phyloP scores from a whole-genome alignment of 495 filamentous ascomycete species.

The Xeromyces bisporus region DNA sequence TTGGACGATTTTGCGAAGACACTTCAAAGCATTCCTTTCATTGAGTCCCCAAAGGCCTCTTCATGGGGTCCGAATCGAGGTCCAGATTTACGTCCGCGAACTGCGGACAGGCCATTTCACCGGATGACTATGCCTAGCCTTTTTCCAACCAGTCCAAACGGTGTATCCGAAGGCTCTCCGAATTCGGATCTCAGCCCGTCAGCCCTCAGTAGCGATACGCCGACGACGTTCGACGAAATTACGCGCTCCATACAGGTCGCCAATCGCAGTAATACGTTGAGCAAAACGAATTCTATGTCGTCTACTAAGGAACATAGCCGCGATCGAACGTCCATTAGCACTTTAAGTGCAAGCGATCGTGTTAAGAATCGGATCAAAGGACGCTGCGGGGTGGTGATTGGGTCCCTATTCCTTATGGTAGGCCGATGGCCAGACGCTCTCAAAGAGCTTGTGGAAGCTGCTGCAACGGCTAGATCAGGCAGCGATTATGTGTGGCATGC shows the following conservation, averaged over 20 bases:
- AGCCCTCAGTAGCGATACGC: slow-evolving; percentile 35
- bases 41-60: slow-evolving; percentile 53
- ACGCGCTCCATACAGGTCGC: slow-evolving; percentile 31
- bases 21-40: slow-evolving; percentile 57
- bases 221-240: slow-evolving; percentile 60
- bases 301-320: slow-evolving; percentile 39
- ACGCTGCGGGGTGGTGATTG: slow-evolving; percentile 63
- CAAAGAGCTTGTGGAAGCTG: slow-evolving; percentile 68
- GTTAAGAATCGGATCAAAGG: slow-evolving; percentile 71
- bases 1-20: slow-evolving; percentile 75
- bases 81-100: slow-evolving; percentile 27
- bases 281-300: slow-evolving; percentile 18
- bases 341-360: slow-evolving; percentile 67
- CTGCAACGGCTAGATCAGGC: slow-evolving; percentile 54
- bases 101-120: slow-evolving; percentile 28
- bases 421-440: slow-evolving; percentile 83
- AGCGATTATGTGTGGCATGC: slow-evolving; percentile 95
- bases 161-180: slow-evolving; percentile 34
- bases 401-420: slow-evolving; percentile 70
- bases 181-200: slow-evolving; percentile 30
- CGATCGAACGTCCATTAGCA: slow-evolving; percentile 69
- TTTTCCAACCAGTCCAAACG: slow-evolving; percentile 34
- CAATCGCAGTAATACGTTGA: slow-evolving; percentile 19
- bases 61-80: slow-evolving; percentile 30
- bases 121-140: slow-evolving; percentile 73